Percentiles rank a stretch among this genome's conserved stretches.
phyloP scores from a whole-genome alignment of 208 protist genomes.

The Crithidia expoeki region DNA sequence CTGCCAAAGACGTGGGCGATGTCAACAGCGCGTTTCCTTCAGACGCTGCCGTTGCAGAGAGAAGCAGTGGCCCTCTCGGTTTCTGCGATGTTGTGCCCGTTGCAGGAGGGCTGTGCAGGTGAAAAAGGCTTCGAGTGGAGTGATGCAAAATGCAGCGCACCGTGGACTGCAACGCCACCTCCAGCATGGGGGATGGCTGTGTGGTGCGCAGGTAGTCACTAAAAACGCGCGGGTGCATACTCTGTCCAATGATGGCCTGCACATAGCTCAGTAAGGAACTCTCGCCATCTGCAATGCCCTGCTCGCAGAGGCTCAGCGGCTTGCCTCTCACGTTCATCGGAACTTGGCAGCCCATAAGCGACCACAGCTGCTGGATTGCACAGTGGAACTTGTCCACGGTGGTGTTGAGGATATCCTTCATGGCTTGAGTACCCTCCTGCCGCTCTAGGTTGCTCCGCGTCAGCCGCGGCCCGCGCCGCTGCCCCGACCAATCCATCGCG shows the following conservation, averaged over 20 bases:
- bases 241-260: constrained; percentile 25
- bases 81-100: not conserved
- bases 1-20: not conserved
- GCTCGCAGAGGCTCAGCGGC: constrained; percentile 25
- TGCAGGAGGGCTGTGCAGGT: constrained; percentile 6
- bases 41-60: no score
- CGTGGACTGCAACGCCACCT: constrained; percentile 21
- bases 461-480: constrained; percentile 21
- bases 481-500: constrained; percentile 23
- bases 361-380: constrained; percentile 26
- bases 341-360: constrained; percentile 31
- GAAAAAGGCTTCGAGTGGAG: constrained; percentile 27
- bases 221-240: constrained; percentile 30
- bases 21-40: not conserved
- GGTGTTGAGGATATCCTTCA: constrained; percentile 21
- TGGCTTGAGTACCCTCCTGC: constrained; percentile 19
- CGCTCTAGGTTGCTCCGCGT: constrained; percentile 25
- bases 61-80: not conserved
- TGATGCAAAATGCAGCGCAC: constrained; percentile 29
- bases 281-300: constrained; percentile 22
- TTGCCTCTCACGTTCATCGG: constrained; percentile 9
- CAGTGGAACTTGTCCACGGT: constrained; percentile 21
- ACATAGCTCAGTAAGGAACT: constrained; percentile 35
- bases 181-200: constrained; percentile 22
- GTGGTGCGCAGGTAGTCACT: constrained; percentile 36